These are phyloP conservation scores for Penicillium sp. DNA, from an alignment of 2,329 filamentous ascomycete species.

Conservation along the genomic window DNA sequence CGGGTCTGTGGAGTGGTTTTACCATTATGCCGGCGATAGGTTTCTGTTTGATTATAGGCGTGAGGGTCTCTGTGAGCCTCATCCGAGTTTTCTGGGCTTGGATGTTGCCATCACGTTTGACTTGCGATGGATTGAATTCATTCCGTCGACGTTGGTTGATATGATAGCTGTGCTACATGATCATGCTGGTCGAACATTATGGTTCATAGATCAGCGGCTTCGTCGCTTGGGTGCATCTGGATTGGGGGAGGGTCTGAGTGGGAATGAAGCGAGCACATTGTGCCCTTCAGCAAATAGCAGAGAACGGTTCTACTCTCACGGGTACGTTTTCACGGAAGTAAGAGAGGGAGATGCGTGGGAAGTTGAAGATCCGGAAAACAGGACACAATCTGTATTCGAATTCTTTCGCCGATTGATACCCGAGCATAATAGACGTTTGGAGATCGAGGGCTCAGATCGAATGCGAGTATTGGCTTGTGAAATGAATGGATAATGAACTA, in stretches of 20 bases:
- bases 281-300: background rate
- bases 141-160: background rate
- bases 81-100: background rate
- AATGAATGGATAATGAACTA: background rate
- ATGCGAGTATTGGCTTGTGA: background rate
- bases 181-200: background rate
- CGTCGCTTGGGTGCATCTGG: background rate
- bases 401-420: background rate
- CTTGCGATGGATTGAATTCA: background rate
- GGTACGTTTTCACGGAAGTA: background rate
- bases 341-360: background rate
- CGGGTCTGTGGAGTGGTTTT: background rate
- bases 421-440: background rate
- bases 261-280: background rate
- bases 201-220: background rate
- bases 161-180: background rate
- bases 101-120: background rate
- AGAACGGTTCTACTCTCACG: background rate
- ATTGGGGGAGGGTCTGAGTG: background rate
- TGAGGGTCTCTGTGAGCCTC: background rate
- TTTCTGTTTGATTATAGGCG: background rate
- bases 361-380: background rate
- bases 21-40: background rate
- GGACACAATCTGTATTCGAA: background rate
- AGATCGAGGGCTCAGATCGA: background rate